Evolutionary conservation across 768 basidiomycete species (phyloP), one percentile per base, ranked within the genome.

Genomic region (Auricularia sp.): DNA sequence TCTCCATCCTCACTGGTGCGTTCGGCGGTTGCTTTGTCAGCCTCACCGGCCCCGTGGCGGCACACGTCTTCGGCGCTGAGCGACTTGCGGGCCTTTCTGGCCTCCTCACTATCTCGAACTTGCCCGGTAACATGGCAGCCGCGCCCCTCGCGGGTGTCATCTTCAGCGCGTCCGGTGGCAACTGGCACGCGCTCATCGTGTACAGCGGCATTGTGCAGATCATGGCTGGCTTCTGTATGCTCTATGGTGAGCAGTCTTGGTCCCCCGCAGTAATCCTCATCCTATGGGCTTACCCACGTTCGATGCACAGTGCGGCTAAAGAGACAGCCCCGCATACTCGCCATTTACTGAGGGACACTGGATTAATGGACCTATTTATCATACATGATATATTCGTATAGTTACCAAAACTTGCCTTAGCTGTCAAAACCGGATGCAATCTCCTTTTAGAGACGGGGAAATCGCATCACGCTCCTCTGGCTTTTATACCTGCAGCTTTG

Each of bases 1-100:
- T 76, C 65, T 70, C 73, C 16, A 67, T 75, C 14, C n/a, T 75
- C 13, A 73, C 74, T 62, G 77, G 77, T 13, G 69, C 75, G 47
- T 70, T 76, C 62, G 76, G 75, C 51, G 75, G 73, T 18, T 75
- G 75, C 68, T 75, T 75, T 67, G 67, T 77, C 51, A 73, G 74
- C 37, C 71, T 77, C 37, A 64, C 73, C 34, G 69, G 75, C 39
- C 74, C 75, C 11, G 74, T 76, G 11, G 73, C 70, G 21, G 72
- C 73, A 3, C 66, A 70, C 51, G 64, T 74, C 16, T 76, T 44
- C 62, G 66, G 68, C 29, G 54, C 64, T 3, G 62, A 64, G 1
- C 65, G 64, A 8, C 64, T 68, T 0, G 68, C 67, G 8, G 66
- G 62, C 5, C 47, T 69, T 3, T 66, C 67, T 1, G 68, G 68